Evolutionary conservation across 768 basidiomycete genomes (phyloP).

Genomic region (Hypholoma sublateritium): DNA sequence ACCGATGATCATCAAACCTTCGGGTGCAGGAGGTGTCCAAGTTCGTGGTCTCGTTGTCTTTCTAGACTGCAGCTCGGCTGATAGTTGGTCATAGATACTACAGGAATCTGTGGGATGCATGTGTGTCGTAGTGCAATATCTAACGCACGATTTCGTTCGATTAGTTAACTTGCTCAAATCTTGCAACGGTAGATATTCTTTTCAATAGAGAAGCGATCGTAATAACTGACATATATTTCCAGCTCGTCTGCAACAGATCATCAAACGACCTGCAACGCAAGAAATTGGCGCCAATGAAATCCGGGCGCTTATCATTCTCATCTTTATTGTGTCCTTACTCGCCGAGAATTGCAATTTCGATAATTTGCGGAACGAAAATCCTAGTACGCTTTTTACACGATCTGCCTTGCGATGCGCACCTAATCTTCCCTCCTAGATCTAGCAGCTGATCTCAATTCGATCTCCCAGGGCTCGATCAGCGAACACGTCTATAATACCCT

Average conservation of each 20-base stretch:
- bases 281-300: conserved; percentile 48
- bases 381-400: conserved; percentile 42
- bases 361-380: conserved; percentile 57
- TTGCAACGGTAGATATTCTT: conserved; percentile 63
- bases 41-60: conserved; percentile 36
- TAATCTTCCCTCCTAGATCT: conserved; percentile 39
- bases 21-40: conserved; percentile 61
- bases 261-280: conserved; percentile 41
- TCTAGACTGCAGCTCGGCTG: neutral
- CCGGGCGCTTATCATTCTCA: conserved; percentile 63
- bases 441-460: conserved; percentile 52
- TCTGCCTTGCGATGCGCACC: neutral
- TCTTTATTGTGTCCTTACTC: conserved; percentile 83
- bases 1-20: conserved; percentile 90
- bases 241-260: conserved; percentile 66
- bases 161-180: conserved; percentile 82
- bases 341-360: conserved; percentile 93
- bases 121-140: conserved; percentile 77
- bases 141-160: conserved; percentile 84
- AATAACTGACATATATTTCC: conserved; percentile 1
- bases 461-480: conserved; percentile 70
- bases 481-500: conserved; percentile 80
- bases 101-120: conserved; percentile 94
- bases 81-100: conserved; percentile 51
- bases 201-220: neutral